These are phyloP conservation scores for Diaporthe sp. DNA, from an alignment of 2,329 filamentous ascomycete species.

Conservation along the genomic window DNA sequence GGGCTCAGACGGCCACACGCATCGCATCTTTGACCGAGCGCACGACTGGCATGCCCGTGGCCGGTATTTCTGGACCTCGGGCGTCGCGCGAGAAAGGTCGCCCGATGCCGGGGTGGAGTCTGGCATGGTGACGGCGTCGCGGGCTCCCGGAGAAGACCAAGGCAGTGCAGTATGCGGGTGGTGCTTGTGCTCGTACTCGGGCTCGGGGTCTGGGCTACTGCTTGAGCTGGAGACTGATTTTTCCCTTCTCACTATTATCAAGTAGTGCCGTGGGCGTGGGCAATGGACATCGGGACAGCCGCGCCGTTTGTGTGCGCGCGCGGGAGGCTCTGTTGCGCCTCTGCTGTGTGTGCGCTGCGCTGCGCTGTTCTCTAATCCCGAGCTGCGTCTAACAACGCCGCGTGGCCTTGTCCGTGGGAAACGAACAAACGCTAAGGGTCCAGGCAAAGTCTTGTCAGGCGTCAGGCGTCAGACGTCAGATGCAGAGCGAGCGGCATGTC, in stretches of 20 bases:
- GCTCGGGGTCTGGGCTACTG: neutral
- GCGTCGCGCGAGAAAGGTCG: constrained; percentile 39
- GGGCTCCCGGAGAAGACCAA: neutral
- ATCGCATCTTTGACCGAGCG: constrained; percentile 42
- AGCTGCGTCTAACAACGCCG: constrained; percentile 24
- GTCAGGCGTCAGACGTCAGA: constrained; percentile 5
- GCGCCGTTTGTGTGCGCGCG: constrained; percentile 19
- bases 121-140: constrained; percentile 37
- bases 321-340: neutral
- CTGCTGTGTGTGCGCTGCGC: neutral
- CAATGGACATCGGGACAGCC: neutral
- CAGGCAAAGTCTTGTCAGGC: neutral
- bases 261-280: neutral
- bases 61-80: constrained; percentile 42
- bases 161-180: neutral
- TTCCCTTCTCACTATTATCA: neutral
- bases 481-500: constrained; percentile 18
- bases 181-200: neutral
- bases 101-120: constrained; percentile 40
- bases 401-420: neutral
- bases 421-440: neutral
- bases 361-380: neutral
- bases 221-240: neutral
- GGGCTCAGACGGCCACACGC: constrained; percentile 41
- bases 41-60: constrained; percentile 41